Evolutionary conservation across 2,329 filamentous ascomycete species (phyloP).

Genomic region (Xylariales sp.): DNA sequence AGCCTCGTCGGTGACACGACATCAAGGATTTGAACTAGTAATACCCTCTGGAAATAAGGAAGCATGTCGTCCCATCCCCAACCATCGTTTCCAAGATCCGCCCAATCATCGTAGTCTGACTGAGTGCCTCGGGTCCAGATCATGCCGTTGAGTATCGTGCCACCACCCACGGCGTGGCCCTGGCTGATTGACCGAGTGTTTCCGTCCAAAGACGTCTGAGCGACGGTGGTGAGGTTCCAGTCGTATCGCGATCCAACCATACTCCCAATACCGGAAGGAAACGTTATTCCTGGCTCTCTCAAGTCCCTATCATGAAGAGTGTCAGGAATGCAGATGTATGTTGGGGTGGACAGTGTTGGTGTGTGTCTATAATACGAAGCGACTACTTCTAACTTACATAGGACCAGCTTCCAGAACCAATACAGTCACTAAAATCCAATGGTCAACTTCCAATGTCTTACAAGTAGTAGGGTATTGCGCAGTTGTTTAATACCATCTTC

Average conservation of each 20-base stretch:
- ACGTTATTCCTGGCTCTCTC: background rate
- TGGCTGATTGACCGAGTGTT: conserved; percentile 24
- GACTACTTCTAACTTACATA: background rate
- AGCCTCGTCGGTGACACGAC: too few species aligned
- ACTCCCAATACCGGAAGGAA: conserved; percentile 1
- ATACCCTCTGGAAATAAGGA: conserved; percentile 41
- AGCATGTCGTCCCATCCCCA: conserved; percentile 34
- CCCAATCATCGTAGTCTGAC: conserved; percentile 32
- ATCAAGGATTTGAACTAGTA: too few species aligned
- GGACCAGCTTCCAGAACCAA: conserved; percentile 5
- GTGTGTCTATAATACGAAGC: background rate
- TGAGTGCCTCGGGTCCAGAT: conserved; percentile 28
- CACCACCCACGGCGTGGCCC: conserved; percentile 29
- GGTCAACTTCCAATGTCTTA: background rate
- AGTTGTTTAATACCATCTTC: background rate
- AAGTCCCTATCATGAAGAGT: background rate
- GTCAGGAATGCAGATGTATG: too few species aligned
- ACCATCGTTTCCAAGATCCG: conserved; percentile 27
- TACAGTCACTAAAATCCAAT: background rate
- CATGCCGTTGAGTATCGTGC: conserved; percentile 31
- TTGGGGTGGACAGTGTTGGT: too few species aligned
- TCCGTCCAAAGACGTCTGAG: conserved; percentile 21
- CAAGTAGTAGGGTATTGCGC: background rate
- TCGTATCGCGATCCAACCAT: conserved; percentile 10
- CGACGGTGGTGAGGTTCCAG: conserved; percentile 18